A percentile compares a stretch with the other conserved stretches of the same genome.
These are phyloP conservation scores for Annulohypoxylon bovei DNA, from an alignment of 495 filamentous ascomycete genomes.

Conservation along the genomic window DNA sequence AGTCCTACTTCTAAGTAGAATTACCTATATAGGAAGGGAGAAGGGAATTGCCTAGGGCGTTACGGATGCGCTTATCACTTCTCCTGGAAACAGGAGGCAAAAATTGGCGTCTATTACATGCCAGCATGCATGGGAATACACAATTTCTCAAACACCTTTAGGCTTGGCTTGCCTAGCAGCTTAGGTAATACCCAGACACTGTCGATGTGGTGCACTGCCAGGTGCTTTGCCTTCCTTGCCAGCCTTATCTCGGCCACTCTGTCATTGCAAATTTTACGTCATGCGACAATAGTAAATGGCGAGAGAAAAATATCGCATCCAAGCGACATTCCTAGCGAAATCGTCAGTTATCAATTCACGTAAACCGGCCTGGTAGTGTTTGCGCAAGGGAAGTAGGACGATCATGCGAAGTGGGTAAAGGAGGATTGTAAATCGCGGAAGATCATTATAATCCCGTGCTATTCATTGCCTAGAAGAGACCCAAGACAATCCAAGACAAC, in stretches of 20 bases:
- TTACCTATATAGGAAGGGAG: not conserved
- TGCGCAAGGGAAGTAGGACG: constrained; percentile 18
- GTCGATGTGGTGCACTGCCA: too few species aligned
- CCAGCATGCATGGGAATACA: not conserved
- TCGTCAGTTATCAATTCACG: not conserved
- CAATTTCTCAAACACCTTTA: constrained; percentile 11
- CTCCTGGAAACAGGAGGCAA: constrained; percentile 1
- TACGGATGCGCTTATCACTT: constrained; percentile 1
- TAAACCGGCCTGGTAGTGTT: not conserved
- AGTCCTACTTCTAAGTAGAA: not conserved
- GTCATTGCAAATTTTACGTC: not conserved
- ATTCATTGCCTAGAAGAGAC: constrained; percentile 36
- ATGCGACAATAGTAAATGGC: not conserved
- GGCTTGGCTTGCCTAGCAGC: constrained; percentile 2
- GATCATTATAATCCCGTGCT: constrained; percentile 32
- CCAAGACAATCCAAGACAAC: constrained; percentile 16
- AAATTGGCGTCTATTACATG: not conserved
- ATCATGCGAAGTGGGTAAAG: constrained; percentile 32
- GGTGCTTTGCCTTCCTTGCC: not conserved
- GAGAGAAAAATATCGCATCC: not conserved
- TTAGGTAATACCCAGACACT: not conserved
- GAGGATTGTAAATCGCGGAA: constrained; percentile 32
- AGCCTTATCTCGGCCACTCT: not conserved
- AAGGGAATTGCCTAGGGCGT: not conserved
- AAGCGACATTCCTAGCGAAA: not conserved